Base-by-base conservation (phyloP, 1,139 yeast species). In the Scheffersomyces illinoinensis region DNA sequence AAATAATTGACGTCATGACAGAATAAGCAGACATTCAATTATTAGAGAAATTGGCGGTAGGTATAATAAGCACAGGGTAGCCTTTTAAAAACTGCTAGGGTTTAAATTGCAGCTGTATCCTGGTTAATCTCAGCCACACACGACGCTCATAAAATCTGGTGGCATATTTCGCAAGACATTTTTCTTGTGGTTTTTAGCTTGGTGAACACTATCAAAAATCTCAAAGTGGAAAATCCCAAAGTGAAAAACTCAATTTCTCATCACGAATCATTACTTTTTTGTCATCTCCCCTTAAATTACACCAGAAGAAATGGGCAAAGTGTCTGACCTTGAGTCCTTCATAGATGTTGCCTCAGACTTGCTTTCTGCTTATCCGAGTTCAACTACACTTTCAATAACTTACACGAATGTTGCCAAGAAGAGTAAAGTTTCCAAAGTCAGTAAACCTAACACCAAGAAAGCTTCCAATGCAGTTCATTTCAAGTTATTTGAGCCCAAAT, bases 401-500 rank as follows among this genome's bases (percentile, higher is more conserved):
- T 80, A 80, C 63, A 58, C 75, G 54, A 78, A 75, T 58, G 67
- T 67, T 48, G 61, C 62, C 52, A 76, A 73, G 64, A 72, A 71
- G 57, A 62, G 62, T 24, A 73, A 67, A 52, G 67, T 66, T 49
- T 65, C 67, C 49, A 69, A 66, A 49, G 73, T 71, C 24, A 67
- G 67, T 50, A 67, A 65, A 52, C 68, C 62, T 12, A 60, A 63
- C 64, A 48, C 69, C 43, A 65, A 65, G 58, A 65, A 62, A 53
- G 65, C 77, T 65, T 58, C 79, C 66, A 71, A 76, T 69, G 70
- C 67, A 58, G 86, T 89, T 20, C 78, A 81, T 54, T 85, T 91
- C 72, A 92, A 91, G 71, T 83, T 92, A 0, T 90, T 75, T 66
- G 95, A 93, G 68, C 87, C 96, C 1, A 80, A 76, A 19, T 80